Evolutionary conservation across 176 grass and related monocot species (phyloP).

Genomic region (Alloteropsis semialata): DNA sequence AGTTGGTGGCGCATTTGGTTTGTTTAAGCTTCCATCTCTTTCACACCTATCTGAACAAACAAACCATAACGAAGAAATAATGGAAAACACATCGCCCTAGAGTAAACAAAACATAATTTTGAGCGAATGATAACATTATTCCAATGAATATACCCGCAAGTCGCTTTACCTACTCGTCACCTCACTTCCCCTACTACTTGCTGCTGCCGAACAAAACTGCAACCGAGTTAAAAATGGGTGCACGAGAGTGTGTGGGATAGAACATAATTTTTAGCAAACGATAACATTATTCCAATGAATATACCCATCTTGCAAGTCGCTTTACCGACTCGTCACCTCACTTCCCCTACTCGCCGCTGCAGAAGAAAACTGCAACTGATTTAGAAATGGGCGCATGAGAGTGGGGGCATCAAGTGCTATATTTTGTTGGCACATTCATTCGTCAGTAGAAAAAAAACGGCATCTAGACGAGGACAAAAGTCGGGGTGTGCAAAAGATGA

Average conservation of each 20-base stretch:
- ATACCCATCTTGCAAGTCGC: too few species aligned
- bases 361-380: background rate
- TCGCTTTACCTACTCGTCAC: background rate
- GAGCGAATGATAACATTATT: background rate
- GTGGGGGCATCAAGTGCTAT: too few species aligned
- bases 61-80: background rate
- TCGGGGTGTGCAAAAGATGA: too few species aligned
- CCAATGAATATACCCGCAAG: background rate
- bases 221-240: too few species aligned
- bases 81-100: too few species aligned
- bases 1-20: background rate
- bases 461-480: too few species aligned
- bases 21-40: background rate
- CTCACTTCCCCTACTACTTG: background rate
- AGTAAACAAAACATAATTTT: background rate
- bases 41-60: background rate
- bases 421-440: too few species aligned
- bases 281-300: background rate
- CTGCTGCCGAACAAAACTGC: background rate
- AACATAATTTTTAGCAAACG: background rate
- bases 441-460: too few species aligned
- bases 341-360: background rate
- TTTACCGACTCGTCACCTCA: background rate
- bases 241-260: too few species aligned
- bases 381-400: too few species aligned